phyloP scores from a whole-genome alignment of 163 green algal species.

The Picocystis sp. region DNA sequence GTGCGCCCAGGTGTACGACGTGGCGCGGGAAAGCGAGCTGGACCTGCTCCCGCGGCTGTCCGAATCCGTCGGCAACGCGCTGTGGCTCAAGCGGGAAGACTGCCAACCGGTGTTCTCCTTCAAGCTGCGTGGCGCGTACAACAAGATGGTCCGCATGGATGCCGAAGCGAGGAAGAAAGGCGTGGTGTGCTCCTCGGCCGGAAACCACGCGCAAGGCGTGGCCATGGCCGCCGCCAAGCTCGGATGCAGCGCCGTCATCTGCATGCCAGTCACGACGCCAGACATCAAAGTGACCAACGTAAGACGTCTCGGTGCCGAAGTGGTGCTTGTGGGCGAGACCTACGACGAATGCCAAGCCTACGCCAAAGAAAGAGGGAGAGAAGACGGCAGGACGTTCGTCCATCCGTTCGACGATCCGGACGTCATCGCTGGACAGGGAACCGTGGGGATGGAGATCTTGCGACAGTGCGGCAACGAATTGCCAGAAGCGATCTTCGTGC shows the following conservation, averaged over 20 bases:
- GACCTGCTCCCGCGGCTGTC: slow-evolving; percentile 56
- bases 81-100: slow-evolving; percentile 92
- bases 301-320: slow-evolving; percentile 57
- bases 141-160: slow-evolving; percentile 83
- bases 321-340: slow-evolving; percentile 80
- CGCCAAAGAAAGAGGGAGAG: slow-evolving; percentile 28
- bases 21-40: slow-evolving; percentile 75
- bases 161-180: slow-evolving; percentile 48
- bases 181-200: slow-evolving; percentile 82
- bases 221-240: slow-evolving; percentile 57
- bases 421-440: slow-evolving; percentile 93
- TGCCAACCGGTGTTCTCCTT: slow-evolving; percentile 89
- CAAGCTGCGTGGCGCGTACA: slow-evolving; percentile 94
- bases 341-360: slow-evolving; percentile 74
- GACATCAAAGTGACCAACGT: slow-evolving; percentile 72
- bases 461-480: slow-evolving; percentile 25
- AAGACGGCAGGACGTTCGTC: slow-evolving; percentile 64
- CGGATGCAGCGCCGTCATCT: slow-evolving; percentile 71
- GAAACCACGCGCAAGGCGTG: slow-evolving; percentile 97
- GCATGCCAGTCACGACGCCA: slow-evolving; percentile 85
- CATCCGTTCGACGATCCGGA: slow-evolving; percentile 88
- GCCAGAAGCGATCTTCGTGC: slow-evolving; percentile 77
- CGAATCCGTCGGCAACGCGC: slow-evolving; percentile 41
- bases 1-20: slow-evolving; percentile 83
- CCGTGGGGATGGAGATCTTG: slow-evolving; percentile 85